These are phyloP conservation scores for Aspergillus fumigatus DNA, from an alignment of 2,329 filamentous ascomycete species.

Conservation along the genomic window DNA sequence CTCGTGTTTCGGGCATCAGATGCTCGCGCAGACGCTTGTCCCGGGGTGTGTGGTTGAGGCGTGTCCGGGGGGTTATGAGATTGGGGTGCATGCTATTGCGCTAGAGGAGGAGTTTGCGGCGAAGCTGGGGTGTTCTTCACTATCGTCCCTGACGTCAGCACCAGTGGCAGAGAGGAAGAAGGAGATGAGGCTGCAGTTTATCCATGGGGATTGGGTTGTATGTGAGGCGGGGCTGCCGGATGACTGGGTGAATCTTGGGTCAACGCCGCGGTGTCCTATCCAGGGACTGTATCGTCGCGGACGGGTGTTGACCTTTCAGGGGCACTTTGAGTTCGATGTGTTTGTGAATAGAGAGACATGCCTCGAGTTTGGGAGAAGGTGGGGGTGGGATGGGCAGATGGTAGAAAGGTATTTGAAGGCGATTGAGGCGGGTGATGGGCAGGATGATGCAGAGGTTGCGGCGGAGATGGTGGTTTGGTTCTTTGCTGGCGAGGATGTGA, in stretches of 20 bases:
- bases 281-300: conserved; percentile 20
- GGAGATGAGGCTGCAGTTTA: conserved; percentile 27
- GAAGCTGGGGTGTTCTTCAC: background rate
- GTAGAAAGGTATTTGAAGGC: background rate
- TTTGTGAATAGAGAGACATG: conserved; percentile 18
- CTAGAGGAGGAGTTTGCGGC: conserved; percentile 14
- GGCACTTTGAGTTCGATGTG: conserved; percentile 24
- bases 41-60: conserved; percentile 17
- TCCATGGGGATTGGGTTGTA: conserved; percentile 31
- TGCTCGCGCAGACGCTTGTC: conserved; percentile 17
- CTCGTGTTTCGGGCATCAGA: conserved; percentile 33
- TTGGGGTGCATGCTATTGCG: conserved; percentile 26
- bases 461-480: background rate
- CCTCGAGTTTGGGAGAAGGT: conserved; percentile 15
- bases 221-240: conserved; percentile 9
- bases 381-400: conserved; percentile 3
- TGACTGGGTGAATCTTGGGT: conserved; percentile 21
- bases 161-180: background rate
- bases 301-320: conserved; percentile 21
- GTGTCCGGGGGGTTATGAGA: conserved; percentile 22
- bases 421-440: background rate
- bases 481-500: background rate
- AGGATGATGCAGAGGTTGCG: conserved; percentile 5
- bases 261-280: conserved; percentile 14
- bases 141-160: too few species aligned